Conservation (phyloP, 306 rosid species). For the Phaseolus lunatus region DNA sequence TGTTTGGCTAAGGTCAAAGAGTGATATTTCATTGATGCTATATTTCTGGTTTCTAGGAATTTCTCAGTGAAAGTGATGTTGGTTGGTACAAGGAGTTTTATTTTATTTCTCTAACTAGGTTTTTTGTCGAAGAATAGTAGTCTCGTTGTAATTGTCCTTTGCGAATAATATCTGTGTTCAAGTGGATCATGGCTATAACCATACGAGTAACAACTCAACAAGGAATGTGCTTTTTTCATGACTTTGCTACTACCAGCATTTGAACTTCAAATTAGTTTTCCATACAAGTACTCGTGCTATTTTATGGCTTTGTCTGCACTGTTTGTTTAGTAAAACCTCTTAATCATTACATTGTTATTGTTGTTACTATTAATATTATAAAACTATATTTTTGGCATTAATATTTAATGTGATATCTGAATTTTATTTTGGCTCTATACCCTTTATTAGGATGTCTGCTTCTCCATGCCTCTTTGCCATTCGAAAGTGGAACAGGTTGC, state of each 20-base stretch:
- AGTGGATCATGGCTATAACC: not conserved
- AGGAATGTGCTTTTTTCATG: not conserved
- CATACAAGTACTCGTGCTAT: not conserved
- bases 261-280: not conserved
- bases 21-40: conserved; percentile 38
- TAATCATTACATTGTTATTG: not conserved
- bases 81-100: conserved; percentile 18
- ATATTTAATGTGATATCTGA: conserved; percentile 18
- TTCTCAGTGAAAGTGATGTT: not conserved
- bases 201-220: not conserved
- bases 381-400: not conserved
- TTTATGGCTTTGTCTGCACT: not conserved
- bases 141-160: not conserved
- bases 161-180: not conserved
- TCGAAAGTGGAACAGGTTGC: conserved; percentile 84
- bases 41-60: conserved; percentile 23
- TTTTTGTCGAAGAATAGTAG: conserved; percentile 16
- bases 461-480: conserved; percentile 94
- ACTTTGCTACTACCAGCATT: conserved; percentile 3
- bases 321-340: conserved; percentile 18
- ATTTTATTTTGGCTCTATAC: conserved; percentile 24
- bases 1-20: not conserved
- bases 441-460: conserved; percentile 71
- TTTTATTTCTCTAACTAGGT: not conserved
- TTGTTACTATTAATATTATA: not conserved